These are phyloP conservation scores for Phytophthora litchii DNA, from an alignment of 352 stramenopile species.

Conservation along the genomic window DNA sequence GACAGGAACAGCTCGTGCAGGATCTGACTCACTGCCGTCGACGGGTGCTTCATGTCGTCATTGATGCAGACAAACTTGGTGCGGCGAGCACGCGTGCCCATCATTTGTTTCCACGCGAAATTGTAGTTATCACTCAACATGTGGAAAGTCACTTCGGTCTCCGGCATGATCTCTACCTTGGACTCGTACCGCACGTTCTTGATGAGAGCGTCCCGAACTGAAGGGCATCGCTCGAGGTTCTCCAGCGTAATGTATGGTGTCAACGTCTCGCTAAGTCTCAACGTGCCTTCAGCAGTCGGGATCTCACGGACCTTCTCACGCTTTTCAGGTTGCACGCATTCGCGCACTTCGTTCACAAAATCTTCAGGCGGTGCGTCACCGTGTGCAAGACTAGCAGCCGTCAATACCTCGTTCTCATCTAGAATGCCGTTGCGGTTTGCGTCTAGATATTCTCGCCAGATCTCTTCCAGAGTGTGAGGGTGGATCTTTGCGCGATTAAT, in stretches of 20 bases:
- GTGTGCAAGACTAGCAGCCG: slow-evolving; percentile 82
- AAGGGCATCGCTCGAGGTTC: slow-evolving; percentile 55
- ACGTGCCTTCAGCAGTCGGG: slow-evolving; percentile 55
- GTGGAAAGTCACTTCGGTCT: slow-evolving; percentile 94
- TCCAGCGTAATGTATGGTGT: slow-evolving; percentile 76
- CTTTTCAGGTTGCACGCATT: slow-evolving; percentile 75
- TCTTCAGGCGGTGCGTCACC: slow-evolving; percentile 71
- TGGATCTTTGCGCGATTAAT: slow-evolving; percentile 88
- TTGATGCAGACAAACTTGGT: slow-evolving; percentile 98
- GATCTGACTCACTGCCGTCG: slow-evolving; percentile 79
- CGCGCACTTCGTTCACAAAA: slow-evolving; percentile 69
- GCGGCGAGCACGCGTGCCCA: slow-evolving; percentile 89
- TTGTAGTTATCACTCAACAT: slow-evolving; percentile 94
- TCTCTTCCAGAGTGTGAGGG: slow-evolving; percentile 69
- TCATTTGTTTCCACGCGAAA: slow-evolving; percentile 91
- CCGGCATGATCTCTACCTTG: slow-evolving; percentile 68
- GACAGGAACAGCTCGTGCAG: slow-evolving; percentile 93
- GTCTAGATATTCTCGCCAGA: slow-evolving; percentile 91
- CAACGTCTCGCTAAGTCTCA: slow-evolving; percentile 75
- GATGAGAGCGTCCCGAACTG: slow-evolving; percentile 60
- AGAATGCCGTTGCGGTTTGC: slow-evolving; percentile 91
- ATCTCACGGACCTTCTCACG: slow-evolving; percentile 76
- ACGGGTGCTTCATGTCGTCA: slow-evolving; percentile 94
- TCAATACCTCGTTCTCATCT: slow-evolving; percentile 91
- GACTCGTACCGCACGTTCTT: slow-evolving; percentile 71